Evolutionary conservation across 2,329 filamentous ascomycete species (phyloP).

Genomic region (Lasiodiplodia theobromae): DNA sequence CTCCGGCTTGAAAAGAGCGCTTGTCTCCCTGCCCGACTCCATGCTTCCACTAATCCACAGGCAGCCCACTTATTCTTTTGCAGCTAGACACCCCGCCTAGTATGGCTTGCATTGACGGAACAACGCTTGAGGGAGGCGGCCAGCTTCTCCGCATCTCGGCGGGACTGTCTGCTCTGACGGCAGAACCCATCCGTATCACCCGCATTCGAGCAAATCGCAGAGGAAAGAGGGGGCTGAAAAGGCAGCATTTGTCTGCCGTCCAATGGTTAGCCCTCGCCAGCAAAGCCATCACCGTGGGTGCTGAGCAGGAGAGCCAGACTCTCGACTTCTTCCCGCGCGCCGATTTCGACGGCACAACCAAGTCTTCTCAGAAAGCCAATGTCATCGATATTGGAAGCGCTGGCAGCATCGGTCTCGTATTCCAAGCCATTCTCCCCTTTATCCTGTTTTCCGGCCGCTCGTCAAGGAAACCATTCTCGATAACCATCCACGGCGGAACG

Average conservation of each 20-base stretch:
- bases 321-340: conserved; percentile 48
- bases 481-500: conserved; percentile 64
- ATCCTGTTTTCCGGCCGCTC: conserved; percentile 53
- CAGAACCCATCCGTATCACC: conserved; percentile 57
- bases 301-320: conserved; percentile 51
- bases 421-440: conserved; percentile 67
- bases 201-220: conserved; percentile 62
- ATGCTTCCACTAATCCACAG: background rate
- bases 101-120: conserved; percentile 45
- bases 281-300: conserved; percentile 52
- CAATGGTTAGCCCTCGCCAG: conserved; percentile 60
- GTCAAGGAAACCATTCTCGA: conserved; percentile 11
- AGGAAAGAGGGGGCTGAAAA: conserved; percentile 62
- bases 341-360: conserved; percentile 39
- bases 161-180: conserved; percentile 61
- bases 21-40: background rate
- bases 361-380: conserved; percentile 49
- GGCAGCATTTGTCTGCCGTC: conserved; percentile 64
- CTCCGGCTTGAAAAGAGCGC: background rate
- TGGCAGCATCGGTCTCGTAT: conserved; percentile 62
- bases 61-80: too few relatives aligned
- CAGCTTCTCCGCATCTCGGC: conserved; percentile 66
- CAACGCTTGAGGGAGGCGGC: conserved; percentile 67
- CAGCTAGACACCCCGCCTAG: background rate
- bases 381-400: conserved; percentile 46